Evolutionary conservation across 345 rosid species (phyloP).

Genomic region (Schrenkiella parvula): DNA sequence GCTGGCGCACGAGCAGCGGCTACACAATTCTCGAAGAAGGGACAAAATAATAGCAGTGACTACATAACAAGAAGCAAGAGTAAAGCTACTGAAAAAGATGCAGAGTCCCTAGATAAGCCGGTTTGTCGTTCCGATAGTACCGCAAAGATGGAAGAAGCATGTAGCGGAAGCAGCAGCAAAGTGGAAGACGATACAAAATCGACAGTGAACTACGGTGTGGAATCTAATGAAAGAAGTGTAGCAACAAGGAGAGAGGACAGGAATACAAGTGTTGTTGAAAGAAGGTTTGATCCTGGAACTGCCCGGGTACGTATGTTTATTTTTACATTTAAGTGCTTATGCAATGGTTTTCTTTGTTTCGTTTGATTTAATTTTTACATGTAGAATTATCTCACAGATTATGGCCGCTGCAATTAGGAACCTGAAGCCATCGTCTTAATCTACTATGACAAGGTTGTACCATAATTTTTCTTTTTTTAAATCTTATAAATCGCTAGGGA

Average conservation of each 20-base stretch:
- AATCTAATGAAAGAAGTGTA: constrained; percentile 3
- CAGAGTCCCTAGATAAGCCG: constrained; percentile 3
- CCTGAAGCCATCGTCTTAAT: constrained; percentile 35
- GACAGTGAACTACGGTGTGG: not conserved
- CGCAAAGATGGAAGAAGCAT: not conserved
- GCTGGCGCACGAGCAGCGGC: constrained; percentile 89
- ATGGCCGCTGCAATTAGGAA: constrained; percentile 34
- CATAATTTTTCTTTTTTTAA: not conserved
- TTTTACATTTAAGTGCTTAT: not conserved
- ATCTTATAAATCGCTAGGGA: not conserved
- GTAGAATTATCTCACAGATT: constrained; percentile 9
- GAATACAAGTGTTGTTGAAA: constrained; percentile 14
- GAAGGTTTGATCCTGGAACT: constrained; percentile 28
- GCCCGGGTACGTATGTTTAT: constrained; percentile 24
- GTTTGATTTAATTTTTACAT: constrained; percentile 10
- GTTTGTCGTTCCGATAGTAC: constrained; percentile 21
- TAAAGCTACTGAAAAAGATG: constrained; percentile 26
- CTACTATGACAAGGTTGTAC: not conserved
- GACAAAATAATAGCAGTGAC: constrained; percentile 25
- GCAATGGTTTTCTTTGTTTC: not conserved
- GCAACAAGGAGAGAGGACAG: constrained; percentile 14
- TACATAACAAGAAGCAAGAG: constrained; percentile 23
- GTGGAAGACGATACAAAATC: constrained; percentile 1
- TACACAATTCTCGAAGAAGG: constrained; percentile 64
- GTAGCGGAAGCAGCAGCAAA: constrained; percentile 7